Base-by-base conservation (phyloP, 495 filamentous ascomycete genomes). In the Penicillium dipodomyicola region DNA sequence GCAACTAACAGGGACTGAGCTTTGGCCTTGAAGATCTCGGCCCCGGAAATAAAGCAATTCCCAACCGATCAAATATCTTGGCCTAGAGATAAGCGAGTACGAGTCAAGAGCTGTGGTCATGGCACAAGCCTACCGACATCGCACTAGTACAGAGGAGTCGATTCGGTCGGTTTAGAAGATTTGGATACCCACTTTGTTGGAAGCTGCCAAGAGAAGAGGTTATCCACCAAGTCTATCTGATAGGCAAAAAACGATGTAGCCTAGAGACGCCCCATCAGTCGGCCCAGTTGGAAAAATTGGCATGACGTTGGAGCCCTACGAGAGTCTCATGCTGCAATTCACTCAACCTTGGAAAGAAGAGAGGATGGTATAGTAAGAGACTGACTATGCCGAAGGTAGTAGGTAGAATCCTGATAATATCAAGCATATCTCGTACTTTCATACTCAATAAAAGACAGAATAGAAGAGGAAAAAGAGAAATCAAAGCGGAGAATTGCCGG, bases 181-280 rank as follows among this genome's bases (percentile, higher is more conserved):
- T 56, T 42, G 48, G 40, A 35, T 30, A 43, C 30, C 6, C 20
- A 44, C 12, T 14, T 33, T 33, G 30, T 33, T 33, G 30, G 30
- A 12, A 33, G 4, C 3, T 33, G 30, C 30, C 53, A 60, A 67
- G 43, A 39, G 11, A n/a, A 22, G 33, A 14, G 51, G 14, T n/a
- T 56, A 49, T 37, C 63, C 63, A 68, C 58, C 43, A 17, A 41
- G 27, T 9, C 22, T 3, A 20, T 52, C 52, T 54, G 54, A 66
- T 64, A 66, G 56, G 60, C 29, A 56, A 49, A 23, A 50, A 68
- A 68, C 5, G 53, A 68, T 62, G 65, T 40, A 66, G 65, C 65
- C 65, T 68, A 54, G 61, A 20, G 30, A 46, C 17, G 65, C 56
- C 63, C 65, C 65, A 52, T 68, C 60, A 50, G 57, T 58, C 20